These are phyloP conservation scores for Kodamaea ohmeri DNA, from an alignment of 1,139 yeast genomes.

Conservation along the genomic window DNA sequence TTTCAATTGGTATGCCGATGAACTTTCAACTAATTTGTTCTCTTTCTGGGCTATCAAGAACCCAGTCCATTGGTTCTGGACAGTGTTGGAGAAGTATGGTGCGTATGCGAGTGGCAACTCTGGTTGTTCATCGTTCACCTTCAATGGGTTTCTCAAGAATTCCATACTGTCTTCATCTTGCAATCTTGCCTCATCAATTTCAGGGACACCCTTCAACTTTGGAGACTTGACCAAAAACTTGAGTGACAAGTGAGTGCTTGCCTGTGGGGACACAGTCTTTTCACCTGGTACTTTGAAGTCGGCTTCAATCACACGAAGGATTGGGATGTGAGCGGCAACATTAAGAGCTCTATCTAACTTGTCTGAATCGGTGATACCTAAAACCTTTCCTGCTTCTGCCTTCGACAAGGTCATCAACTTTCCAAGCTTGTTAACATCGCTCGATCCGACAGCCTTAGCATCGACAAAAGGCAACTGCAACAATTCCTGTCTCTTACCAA, in stretches of 20 bases:
- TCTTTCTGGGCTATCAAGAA: constrained; percentile 71
- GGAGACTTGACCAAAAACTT: constrained; percentile 78
- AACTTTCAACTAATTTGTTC: constrained; percentile 65
- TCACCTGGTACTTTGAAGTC: constrained; percentile 90
- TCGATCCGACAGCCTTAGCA: constrained; percentile 36
- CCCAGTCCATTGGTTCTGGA: constrained; percentile 64
- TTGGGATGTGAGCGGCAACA: constrained; percentile 68
- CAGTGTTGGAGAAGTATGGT: constrained; percentile 66
- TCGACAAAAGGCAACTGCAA: constrained; percentile 80
- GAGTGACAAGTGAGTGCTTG: constrained; percentile 71
- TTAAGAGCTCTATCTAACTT: constrained; percentile 49
- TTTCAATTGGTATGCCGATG: constrained; percentile 54
- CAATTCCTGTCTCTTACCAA: constrained; percentile 57
- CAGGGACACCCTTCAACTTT: constrained; percentile 57
- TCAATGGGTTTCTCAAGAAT: constrained; percentile 67
- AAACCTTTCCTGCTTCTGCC: constrained; percentile 51
- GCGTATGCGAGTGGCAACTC: constrained; percentile 59
- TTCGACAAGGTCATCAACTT: constrained; percentile 59
- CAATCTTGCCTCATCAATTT: constrained; percentile 37
- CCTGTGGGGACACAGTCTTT: constrained; percentile 64
- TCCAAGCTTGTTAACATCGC: constrained; percentile 58
- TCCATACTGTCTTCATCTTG: constrained; percentile 56
- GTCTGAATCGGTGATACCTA: constrained; percentile 52
- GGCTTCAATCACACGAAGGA: constrained; percentile 65
- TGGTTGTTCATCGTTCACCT: constrained; percentile 65